Base-by-base conservation (phyloP, 2,329 filamentous ascomycete species). In the Xylariaceae sp. region DNA sequence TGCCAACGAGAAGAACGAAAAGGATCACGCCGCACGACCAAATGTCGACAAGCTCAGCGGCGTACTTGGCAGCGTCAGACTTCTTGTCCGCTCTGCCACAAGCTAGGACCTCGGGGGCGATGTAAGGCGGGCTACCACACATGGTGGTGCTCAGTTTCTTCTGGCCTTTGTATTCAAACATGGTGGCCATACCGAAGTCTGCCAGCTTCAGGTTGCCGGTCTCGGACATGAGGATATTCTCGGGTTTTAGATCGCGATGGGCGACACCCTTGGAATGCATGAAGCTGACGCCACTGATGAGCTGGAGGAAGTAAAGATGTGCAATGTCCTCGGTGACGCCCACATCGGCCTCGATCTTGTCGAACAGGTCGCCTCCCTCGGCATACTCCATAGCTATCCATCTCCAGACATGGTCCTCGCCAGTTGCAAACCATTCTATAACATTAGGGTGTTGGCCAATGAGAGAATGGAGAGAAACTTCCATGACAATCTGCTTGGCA, bases 361-460 rank as follows among this genome's bases (percentile, higher is more conserved):
- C 94, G 70, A 99, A 99, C 7, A 99, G 79, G 68, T 99, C 94
- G 11, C 94, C 94, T 40, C 94, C 94, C 63, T 95, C 90, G 42
- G 94, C 94, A 61, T 90, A 87, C 71, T 99, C 94, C 91, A 99
- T 97, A 38, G 92, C 93, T 62, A 99, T 96, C 94, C 94, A 99
- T 62, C 89, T 84, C 93, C 94, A 99, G 16, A 86, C 74, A 0
- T 78, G 66, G 68, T 99, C 92, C 69, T 97, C 90, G 49, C 91
- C 93, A 1, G 87, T 88, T 40, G 88, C 86, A 63, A 95, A 91
- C 80, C 90, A 97, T 66, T 90, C 87, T 64, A 99, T 97, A 59
- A 99, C 88, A 70, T 99, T 96, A 48, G 87, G 84, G 68, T 99
- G 95, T 60, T 89, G 86, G 44, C 89, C 90, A 50, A 97, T 86